These are phyloP conservation scores for Vigna nakashimae DNA, from an alignment of 306 rosid genomes.

Conservation along the genomic window DNA sequence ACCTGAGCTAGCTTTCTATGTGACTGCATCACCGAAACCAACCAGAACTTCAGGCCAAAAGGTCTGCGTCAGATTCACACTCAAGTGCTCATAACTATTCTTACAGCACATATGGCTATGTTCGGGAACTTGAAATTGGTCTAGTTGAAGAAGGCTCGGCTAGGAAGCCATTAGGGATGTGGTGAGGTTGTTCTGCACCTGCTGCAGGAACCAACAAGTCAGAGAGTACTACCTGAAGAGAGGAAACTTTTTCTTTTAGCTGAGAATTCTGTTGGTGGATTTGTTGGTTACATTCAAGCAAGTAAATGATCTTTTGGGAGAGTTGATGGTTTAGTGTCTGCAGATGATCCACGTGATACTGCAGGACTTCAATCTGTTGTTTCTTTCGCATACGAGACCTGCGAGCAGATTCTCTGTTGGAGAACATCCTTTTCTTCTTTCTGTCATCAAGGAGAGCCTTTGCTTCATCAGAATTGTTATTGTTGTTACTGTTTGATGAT, in stretches of 20 bases:
- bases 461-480: constrained; percentile 59
- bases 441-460: constrained; percentile 69
- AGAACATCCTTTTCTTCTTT: constrained; percentile 78
- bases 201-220: constrained; percentile 38
- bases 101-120: constrained; percentile 23
- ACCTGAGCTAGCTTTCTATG: constrained; percentile 22
- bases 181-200: constrained; percentile 41
- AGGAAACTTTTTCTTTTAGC: constrained; percentile 51
- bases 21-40: constrained; percentile 4
- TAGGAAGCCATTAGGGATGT: constrained; percentile 35
- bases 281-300: constrained; percentile 56
- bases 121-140: constrained; percentile 37
- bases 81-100: constrained; percentile 6
- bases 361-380: constrained; percentile 54
- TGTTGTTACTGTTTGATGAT: constrained; percentile 62
- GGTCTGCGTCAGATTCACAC: constrained; percentile 28
- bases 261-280: constrained; percentile 52
- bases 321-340: constrained; percentile 52
- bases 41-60: constrained; percentile 38
- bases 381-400: constrained; percentile 75
- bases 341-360: constrained; percentile 46
- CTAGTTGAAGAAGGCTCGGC: constrained; percentile 44
- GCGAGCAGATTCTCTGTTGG: constrained; percentile 83
- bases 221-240: constrained; percentile 48
- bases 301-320: constrained; percentile 52